Evolutionary conservation across 78 protist species (phyloP), one percentile per base, ranked within the genome.

Genomic region (Dictyostelium purpureum): DNA sequence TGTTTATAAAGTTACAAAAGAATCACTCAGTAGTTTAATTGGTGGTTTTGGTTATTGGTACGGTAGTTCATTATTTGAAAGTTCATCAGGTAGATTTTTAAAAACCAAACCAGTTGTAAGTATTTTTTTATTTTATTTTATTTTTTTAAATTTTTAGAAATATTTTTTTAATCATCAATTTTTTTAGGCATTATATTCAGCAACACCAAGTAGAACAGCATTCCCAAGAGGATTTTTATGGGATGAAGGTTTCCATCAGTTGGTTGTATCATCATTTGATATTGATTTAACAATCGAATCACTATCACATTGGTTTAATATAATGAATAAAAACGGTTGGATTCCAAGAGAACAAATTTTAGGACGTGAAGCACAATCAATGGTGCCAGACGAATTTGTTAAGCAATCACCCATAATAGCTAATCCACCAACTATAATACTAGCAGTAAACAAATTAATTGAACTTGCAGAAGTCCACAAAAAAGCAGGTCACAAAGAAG

Each of bases 221-320:
- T 97, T 98, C 77, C 99, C 99, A 70, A 90, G 99, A n/a, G 99
- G 99, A 26, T 98, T 98, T 38, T 54, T 98, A n/a, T 98, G 99
- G 99, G 99, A 98, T 88, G 99, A 98, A 57, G 99, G 98, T 16
- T 98, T 97, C 92, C 98, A 97, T 74, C 97, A 97, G 79, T 57
- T 98, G 66, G 69, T 97, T n/a, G 33, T 96, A 26, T 47, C 49
- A 18, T 4, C 51, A 12, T 97, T 92, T 95, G 85, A 95, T 65
- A 38, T 49, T n/a, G 66, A 90, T 24, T 35, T 91, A 33, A 63
- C 87, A 0, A 28, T 61, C 0, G 98, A 95, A 26, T 76, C 94
- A 28, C 21, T 97, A 7, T 61, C 77, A 10, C 69, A 66, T 70
- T 98, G 99, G 99, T 59, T 97, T 11, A 77, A 75, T 19, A 33